Evolutionary conservation across 1,284 basidiomycete species (phyloP).

Genomic region (Volvariella volvacea): DNA sequence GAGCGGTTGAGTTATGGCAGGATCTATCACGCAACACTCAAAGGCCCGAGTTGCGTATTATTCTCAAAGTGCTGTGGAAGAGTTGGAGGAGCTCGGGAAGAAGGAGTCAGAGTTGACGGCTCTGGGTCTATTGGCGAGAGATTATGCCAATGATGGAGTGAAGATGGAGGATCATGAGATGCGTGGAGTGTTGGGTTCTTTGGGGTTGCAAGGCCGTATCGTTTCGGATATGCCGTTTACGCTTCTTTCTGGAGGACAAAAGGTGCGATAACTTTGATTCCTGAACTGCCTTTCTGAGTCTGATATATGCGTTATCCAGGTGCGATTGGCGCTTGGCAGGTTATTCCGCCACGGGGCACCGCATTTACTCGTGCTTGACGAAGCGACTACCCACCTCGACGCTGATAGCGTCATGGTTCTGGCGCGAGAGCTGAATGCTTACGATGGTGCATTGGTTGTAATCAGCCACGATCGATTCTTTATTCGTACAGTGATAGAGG

Average conservation of each 20-base stretch:
- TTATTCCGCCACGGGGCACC: slow-evolving; percentile 32
- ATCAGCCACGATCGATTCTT: slow-evolving; percentile 64
- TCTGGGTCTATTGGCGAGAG: slow-evolving; percentile 25
- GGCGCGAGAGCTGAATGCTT: slow-evolving; percentile 46
- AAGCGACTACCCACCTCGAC: slow-evolving; percentile 70
- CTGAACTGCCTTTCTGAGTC: neutral
- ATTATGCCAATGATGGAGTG: slow-evolving; percentile 15
- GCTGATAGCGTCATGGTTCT: slow-evolving; percentile 57
- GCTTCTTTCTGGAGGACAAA: slow-evolving; percentile 55
- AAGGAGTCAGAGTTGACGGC: slow-evolving; percentile 23
- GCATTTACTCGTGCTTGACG: slow-evolving; percentile 56
- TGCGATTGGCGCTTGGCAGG: slow-evolving; percentile 36
- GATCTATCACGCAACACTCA: slow-evolving; percentile 53
- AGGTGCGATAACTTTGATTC: slow-evolving; percentile 23
- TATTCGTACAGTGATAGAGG: slow-evolving; percentile 34
- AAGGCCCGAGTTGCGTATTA: slow-evolving; percentile 51
- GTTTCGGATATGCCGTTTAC: slow-evolving; percentile 39
- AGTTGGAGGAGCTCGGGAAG: slow-evolving; percentile 22
- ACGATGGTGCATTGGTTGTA: slow-evolving; percentile 53
- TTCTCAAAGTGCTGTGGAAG: slow-evolving; percentile 51
- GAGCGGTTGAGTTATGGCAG: slow-evolving; percentile 22
- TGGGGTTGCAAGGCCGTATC: slow-evolving; percentile 41
- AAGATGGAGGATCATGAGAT: slow-evolving; percentile 35
- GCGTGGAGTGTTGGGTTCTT: slow-evolving; percentile 37
- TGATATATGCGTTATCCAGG: slow-evolving; percentile 13